These are phyloP conservation scores for Silene vulgaris DNA, from an alignment of 179 eudicot species.

Conservation along the genomic window DNA sequence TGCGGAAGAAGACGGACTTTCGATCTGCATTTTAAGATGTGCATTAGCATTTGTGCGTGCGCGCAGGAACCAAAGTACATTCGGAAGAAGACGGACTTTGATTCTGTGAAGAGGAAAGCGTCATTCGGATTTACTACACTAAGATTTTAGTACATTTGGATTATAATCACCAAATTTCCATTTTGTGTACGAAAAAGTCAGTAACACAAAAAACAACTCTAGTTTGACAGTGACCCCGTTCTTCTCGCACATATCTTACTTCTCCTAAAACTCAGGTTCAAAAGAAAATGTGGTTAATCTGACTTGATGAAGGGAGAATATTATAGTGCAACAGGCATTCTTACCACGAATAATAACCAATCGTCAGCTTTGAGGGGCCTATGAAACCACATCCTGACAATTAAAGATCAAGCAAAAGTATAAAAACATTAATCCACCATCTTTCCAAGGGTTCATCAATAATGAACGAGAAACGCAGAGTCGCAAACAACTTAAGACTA, in stretches of 20 bases:
- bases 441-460: not conserved
- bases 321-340: conserved; percentile 12
- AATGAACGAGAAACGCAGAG: too few relatives aligned
- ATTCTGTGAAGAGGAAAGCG: too few relatives aligned
- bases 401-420: conserved; percentile 10
- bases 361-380: conserved; percentile 84
- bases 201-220: too few relatives aligned
- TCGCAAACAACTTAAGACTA: too few relatives aligned
- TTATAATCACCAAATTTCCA: too few relatives aligned
- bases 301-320: not conserved
- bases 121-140: not conserved
- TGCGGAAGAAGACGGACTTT: conserved; percentile 58
- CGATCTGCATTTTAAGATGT: conserved; percentile 39
- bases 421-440: not conserved
- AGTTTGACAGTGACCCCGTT: too few relatives aligned
- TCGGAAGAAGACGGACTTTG: too few relatives aligned
- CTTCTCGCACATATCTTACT: too few relatives aligned
- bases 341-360: conserved; percentile 81
- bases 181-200: too few relatives aligned
- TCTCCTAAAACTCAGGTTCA: not conserved
- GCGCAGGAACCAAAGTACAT: not conserved
- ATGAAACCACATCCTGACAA: conserved; percentile 95
- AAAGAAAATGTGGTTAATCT: not conserved
- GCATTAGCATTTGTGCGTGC: conserved; percentile 4
- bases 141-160: too few relatives aligned